These are phyloP conservation scores for Flaveria ramosissima DNA, from an alignment of 129 eudicot species.

Conservation along the genomic window DNA sequence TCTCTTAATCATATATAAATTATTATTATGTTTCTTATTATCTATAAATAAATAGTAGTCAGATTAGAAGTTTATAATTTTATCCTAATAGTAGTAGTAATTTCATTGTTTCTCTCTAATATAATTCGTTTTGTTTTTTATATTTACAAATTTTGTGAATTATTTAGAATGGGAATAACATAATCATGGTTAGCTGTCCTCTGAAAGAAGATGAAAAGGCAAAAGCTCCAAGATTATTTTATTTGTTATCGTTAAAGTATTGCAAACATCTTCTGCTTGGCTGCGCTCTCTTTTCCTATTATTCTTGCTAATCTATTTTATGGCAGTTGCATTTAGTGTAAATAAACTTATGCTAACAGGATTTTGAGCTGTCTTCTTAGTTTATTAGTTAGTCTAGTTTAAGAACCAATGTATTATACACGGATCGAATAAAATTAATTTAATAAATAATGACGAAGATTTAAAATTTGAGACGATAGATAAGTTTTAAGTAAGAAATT, in stretches of 20 bases:
- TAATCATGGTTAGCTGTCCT: slow-evolving; percentile 34
- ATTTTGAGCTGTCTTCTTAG: slow-evolving; percentile 1
- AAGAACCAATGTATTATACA: too few relatives aligned
- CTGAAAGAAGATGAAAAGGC: slow-evolving; percentile 33
- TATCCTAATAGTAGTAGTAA: too few relatives aligned
- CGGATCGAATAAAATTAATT: too few relatives aligned
- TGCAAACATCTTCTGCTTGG: slow-evolving; percentile 40
- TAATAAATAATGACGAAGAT: too few relatives aligned
- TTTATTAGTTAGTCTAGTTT: neutral
- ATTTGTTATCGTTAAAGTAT: slow-evolving; percentile 32
- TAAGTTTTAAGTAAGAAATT: too few relatives aligned
- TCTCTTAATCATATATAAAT: too few relatives aligned
- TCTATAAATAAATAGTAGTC: too few relatives aligned
- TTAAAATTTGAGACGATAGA: too few relatives aligned
- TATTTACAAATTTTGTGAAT: too few relatives aligned
- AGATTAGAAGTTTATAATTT: too few relatives aligned
- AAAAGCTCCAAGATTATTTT: slow-evolving; percentile 38
- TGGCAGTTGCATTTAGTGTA: slow-evolving; percentile 10
- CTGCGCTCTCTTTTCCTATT: slow-evolving; percentile 33
- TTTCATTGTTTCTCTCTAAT: too few relatives aligned
- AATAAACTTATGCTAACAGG: neutral
- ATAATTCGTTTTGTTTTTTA: neutral
- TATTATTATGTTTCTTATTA: too few relatives aligned
- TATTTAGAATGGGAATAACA: slow-evolving; percentile 12
- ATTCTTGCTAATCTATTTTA: slow-evolving; percentile 27